Percentiles rank a stretch among this genome's conserved stretches.
Evolutionary conservation across 192 early-diverging fungal genomes (phyloP).

Genomic region (Coemansia sp.): DNA sequence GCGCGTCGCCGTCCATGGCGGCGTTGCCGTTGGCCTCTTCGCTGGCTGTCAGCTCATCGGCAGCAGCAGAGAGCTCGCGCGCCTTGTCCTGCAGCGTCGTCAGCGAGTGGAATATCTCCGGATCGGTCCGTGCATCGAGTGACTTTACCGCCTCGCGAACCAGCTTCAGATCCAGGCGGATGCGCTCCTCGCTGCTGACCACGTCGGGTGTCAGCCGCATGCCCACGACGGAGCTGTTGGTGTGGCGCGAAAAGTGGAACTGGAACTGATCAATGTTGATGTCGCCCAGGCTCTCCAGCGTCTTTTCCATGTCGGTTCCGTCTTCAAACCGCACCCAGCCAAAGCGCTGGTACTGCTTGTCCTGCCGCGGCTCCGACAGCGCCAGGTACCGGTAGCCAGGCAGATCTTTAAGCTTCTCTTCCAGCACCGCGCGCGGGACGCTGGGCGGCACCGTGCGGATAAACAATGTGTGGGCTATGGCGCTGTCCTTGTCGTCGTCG

Average conservation of each 20-base stretch:
- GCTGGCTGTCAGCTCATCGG: conserved; percentile 37
- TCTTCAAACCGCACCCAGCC: conserved; percentile 91
- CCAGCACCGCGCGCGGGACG: conserved; percentile 61
- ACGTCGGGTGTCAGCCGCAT: conserved; percentile 70
- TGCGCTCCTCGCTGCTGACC: conserved; percentile 62
- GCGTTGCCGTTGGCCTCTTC: conserved; percentile 14
- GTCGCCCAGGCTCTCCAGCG: conserved; percentile 62
- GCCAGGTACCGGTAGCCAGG: conserved; percentile 81
- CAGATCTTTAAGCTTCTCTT: conserved; percentile 63
- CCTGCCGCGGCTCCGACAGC: conserved; percentile 79
- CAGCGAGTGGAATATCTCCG: conserved; percentile 35
- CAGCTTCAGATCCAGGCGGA: conserved; percentile 73
- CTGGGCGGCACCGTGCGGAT: conserved; percentile 77
- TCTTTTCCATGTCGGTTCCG: conserved; percentile 77
- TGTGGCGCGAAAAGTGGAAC: conserved; percentile 54
- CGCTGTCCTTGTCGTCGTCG: conserved; percentile 39
- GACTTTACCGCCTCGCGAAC: conserved; percentile 52
- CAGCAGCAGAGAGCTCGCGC: conserved; percentile 24
- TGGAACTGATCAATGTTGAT: conserved; percentile 56
- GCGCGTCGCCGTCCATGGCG: conserved; percentile 4
- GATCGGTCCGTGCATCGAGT: conserved; percentile 40
- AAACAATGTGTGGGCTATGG: conserved; percentile 63
- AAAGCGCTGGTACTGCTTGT: conserved; percentile 81
- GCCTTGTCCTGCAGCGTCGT: conserved; percentile 33
- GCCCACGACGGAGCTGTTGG: conserved; percentile 20